These are phyloP conservation scores for Podospora conica DNA, from an alignment of 495 filamentous ascomycete genomes.

Conservation along the genomic window DNA sequence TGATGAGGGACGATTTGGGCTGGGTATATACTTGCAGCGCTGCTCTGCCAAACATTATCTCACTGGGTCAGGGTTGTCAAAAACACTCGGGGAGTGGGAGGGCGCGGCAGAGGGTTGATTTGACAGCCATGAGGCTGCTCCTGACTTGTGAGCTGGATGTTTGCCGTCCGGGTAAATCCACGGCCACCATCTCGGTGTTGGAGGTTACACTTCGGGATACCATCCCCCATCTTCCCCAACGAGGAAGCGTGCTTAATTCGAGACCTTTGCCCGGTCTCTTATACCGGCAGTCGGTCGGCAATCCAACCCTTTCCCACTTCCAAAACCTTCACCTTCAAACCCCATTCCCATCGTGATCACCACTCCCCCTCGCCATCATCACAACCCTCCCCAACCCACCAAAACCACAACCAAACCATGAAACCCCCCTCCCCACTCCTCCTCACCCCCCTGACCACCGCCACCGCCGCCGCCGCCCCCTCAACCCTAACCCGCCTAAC, in stretches of 20 bases:
- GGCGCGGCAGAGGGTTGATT: not conserved
- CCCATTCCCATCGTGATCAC: not conserved
- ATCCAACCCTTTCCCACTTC: not conserved
- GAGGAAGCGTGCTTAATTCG: not conserved
- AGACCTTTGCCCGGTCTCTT: not conserved
- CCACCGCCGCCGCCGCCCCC: not conserved
- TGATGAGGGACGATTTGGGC: not conserved
- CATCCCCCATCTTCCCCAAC: not conserved
- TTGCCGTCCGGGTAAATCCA: conserved; percentile 2
- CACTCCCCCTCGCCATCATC: not conserved
- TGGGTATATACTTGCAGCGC: not conserved
- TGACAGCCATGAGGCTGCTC: not conserved
- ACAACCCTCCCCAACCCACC: not conserved
- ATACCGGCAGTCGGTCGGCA: not conserved
- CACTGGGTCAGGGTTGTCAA: not conserved
- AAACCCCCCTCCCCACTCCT: not conserved
- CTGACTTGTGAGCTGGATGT: not conserved
- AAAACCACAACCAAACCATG: not conserved
- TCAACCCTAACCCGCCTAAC: not conserved
- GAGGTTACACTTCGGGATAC: not conserved
- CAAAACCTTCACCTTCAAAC: not conserved
- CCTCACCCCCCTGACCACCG: not conserved
- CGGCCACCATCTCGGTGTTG: not conserved
- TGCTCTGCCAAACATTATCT: not conserved
- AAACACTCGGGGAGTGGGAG: not conserved